Conservation (phyloP, 2,329 filamentous ascomycete species). For the Ustilaginoidea virens region DNA sequence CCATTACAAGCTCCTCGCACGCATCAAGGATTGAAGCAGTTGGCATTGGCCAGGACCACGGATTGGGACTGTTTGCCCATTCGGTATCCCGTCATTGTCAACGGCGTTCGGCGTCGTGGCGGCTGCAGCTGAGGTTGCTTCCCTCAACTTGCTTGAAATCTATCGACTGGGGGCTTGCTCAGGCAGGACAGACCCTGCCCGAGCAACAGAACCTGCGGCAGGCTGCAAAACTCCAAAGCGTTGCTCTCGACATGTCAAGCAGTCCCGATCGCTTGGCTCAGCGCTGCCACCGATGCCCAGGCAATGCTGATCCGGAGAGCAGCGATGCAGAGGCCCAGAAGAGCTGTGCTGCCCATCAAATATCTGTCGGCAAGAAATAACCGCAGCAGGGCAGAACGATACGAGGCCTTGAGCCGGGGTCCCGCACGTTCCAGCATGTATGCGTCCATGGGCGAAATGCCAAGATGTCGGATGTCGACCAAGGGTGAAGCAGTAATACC, state of each 20-base stretch:
- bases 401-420: constrained; percentile 13
- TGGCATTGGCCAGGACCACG: no score
- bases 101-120: no score
- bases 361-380: constrained; percentile 29
- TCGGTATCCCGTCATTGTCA: no score
- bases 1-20: no score
- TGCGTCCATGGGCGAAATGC: constrained; percentile 35
- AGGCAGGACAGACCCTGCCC: no score
- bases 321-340: constrained; percentile 15
- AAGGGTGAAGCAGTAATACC: constrained; percentile 3
- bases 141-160: no score
- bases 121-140: no score
- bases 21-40: no score
- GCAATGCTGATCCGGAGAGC: constrained; percentile 4
- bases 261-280: constrained; percentile 1
- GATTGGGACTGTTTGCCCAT: no score
- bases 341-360: constrained; percentile 19
- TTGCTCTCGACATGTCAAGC: neutral
- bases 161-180: no score
- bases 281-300: constrained; percentile 1
- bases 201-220: no score
- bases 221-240: no score
- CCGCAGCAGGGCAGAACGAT: constrained; percentile 22
- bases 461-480: constrained; percentile 29
- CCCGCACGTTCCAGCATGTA: constrained; percentile 24